These are phyloP conservation scores for Phytophthora agathidicida DNA, from an alignment of 352 stramenopile species.

Conservation along the genomic window DNA sequence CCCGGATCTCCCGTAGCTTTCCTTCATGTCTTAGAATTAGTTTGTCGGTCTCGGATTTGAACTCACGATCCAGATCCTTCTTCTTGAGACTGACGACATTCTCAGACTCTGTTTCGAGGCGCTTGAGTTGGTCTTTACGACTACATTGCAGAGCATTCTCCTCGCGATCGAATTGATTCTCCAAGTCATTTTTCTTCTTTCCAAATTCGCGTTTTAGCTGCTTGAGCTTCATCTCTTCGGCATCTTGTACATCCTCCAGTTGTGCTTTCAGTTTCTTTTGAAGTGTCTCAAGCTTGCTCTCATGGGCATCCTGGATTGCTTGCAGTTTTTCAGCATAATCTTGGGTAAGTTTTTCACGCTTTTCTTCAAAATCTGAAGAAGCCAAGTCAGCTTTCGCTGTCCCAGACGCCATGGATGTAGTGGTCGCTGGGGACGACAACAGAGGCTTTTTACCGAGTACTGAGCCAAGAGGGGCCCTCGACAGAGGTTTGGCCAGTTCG, in stretches of 20 bases:
- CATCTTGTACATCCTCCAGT: conserved; percentile 57
- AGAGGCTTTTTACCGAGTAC: conserved; percentile 62
- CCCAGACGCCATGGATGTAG: conserved; percentile 7
- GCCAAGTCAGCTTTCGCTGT: conserved; percentile 39
- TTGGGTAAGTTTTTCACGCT: conserved; percentile 53
- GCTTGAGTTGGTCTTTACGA: conserved; percentile 72
- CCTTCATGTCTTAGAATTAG: conserved; percentile 46
- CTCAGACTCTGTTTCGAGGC: conserved; percentile 59
- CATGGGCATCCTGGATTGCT: conserved; percentile 47
- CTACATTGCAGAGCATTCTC: conserved; percentile 56
- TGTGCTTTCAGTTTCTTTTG: conserved; percentile 56
- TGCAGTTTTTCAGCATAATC: conserved; percentile 45
- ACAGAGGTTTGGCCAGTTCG: conserved; percentile 39
- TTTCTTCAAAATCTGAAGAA: conserved; percentile 47
- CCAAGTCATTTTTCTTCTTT: conserved; percentile 72
- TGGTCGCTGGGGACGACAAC: conserved; percentile 22
- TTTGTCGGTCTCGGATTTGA: conserved; percentile 50
- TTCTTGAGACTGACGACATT: conserved; percentile 48
- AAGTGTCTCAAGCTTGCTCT: conserved; percentile 36
- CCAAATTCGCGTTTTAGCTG: conserved; percentile 65
- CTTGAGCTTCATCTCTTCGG: conserved; percentile 63
- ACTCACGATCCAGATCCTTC: conserved; percentile 63
- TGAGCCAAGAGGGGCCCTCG: conserved; percentile 54
- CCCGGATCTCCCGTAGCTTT: conserved; percentile 50
- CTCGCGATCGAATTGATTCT: conserved; percentile 73